These are phyloP conservation scores for Penicillium janthinellum DNA, from an alignment of 2,329 filamentous ascomycete species.

Conservation along the genomic window DNA sequence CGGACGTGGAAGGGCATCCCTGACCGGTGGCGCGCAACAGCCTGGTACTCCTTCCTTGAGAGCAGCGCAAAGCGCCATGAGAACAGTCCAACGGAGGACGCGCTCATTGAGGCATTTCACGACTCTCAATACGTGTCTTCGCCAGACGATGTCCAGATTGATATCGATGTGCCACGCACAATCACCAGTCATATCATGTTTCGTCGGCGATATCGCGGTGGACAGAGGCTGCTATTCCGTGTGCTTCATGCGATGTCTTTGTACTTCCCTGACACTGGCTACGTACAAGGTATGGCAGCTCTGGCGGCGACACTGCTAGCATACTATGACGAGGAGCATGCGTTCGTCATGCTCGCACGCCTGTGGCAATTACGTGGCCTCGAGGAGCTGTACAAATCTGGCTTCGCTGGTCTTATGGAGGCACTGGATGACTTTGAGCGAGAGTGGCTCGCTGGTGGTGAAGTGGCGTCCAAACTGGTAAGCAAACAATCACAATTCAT, in stretches of 20 bases:
- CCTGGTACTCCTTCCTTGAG: constrained; percentile 91
- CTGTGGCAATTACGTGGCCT: constrained; percentile 89
- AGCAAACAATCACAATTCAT: constrained; percentile 40
- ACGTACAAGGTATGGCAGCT: constrained; percentile 97
- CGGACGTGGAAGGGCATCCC: constrained; percentile 98
- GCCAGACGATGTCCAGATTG: constrained; percentile 93
- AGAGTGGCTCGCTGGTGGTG: constrained; percentile 75
- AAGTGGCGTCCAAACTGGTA: constrained; percentile 79
- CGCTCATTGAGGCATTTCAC: constrained; percentile 72
- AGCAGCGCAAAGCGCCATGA: constrained; percentile 69
- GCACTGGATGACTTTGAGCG: constrained; percentile 83
- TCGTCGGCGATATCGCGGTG: constrained; percentile 83
- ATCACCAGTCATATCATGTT: constrained; percentile 99
- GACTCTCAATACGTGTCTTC: constrained; percentile 72
- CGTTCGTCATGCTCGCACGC: constrained; percentile 95
- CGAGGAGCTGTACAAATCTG: constrained; percentile 77
- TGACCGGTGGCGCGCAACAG: constrained; percentile 88
- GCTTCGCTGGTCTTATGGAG: constrained; percentile 83
- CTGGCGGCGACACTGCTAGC: constrained; percentile 89
- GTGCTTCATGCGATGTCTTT: constrained; percentile 89
- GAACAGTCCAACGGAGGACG: constrained; percentile 66
- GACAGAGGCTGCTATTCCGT: constrained; percentile 87
- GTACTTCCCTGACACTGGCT: constrained; percentile 87
- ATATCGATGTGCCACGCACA: constrained; percentile 92
- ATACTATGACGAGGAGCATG: constrained; percentile 93